phyloP scores from a whole-genome alignment of 768 basidiomycete species.

The Rhizopogon rudus region DNA sequence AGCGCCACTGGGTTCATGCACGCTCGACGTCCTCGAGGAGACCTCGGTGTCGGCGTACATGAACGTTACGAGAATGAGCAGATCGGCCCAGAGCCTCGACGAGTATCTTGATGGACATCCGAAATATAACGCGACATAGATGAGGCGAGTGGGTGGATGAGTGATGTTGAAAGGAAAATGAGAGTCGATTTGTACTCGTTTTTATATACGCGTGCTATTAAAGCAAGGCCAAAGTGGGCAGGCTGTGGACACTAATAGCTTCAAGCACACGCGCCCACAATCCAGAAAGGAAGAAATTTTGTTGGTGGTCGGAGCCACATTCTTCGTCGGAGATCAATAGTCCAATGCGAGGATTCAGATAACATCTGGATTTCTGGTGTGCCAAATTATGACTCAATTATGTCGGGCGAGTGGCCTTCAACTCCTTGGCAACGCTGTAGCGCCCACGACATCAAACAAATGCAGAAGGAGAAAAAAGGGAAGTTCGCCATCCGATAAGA shows the following conservation, averaged over 20 bases:
- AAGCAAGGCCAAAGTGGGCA: constrained; percentile 10
- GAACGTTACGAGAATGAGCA: background rate
- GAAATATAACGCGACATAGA: background rate
- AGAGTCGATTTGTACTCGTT: background rate
- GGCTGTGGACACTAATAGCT: constrained; percentile 2
- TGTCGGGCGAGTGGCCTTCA: background rate
- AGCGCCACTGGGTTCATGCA: constrained; percentile 4
- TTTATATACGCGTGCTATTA: constrained; percentile 3
- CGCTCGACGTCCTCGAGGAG: constrained; percentile 5
- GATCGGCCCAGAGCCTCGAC: background rate
- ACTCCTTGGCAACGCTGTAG: background rate
- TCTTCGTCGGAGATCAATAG: background rate
- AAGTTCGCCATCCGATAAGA: constrained; percentile 1
- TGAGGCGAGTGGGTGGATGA: background rate
- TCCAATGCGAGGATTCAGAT: background rate
- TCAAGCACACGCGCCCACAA: background rate
- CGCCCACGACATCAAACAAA: background rate
- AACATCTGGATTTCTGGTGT: background rate
- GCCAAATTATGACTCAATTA: background rate
- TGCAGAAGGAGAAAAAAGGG: background rate
- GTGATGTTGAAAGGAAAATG: background rate
- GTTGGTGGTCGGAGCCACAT: background rate
- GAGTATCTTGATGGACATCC: background rate
- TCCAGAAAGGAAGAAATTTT: background rate
- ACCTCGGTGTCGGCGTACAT: constrained; percentile 7